Conservation (phyloP, 2,329 filamentous ascomycete species). For the Botrytis squamosa region DNA sequence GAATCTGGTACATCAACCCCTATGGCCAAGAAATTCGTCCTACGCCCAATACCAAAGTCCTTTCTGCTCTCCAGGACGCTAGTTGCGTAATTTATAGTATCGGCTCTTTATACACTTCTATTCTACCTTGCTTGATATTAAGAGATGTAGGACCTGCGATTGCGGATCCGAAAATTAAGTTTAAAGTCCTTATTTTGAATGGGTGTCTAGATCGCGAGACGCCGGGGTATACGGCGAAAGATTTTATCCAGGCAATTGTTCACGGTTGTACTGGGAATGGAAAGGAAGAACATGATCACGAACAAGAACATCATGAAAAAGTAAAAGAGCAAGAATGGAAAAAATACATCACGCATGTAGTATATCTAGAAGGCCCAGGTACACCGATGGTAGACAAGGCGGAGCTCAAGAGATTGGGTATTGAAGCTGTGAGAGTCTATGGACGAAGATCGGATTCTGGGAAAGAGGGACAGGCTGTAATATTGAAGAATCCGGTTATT, state of each 20-base stretch:
- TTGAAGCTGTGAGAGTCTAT: constrained; percentile 75
- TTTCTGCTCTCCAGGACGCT: constrained; percentile 65
- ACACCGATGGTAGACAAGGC: constrained; percentile 69
- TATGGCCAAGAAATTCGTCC: constrained; percentile 96
- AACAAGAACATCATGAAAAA: neutral
- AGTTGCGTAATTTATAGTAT: constrained; percentile 84
- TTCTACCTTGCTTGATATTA: constrained; percentile 79
- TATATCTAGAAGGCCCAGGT: constrained; percentile 71
- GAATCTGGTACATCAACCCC: constrained; percentile 97
- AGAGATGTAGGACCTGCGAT: constrained; percentile 70
- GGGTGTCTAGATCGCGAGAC: constrained; percentile 84
- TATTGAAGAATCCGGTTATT: neutral
- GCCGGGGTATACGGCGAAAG: constrained; percentile 69
- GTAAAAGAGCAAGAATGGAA: constrained; percentile 50
- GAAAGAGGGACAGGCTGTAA: constrained; percentile 40
- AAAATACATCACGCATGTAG: constrained; percentile 77
- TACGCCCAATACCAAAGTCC: constrained; percentile 74
- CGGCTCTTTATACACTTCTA: constrained; percentile 87
- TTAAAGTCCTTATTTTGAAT: constrained; percentile 73
- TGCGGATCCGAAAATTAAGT: constrained; percentile 45
- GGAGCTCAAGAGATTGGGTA: constrained; percentile 63
- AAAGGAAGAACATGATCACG: constrained; percentile 34
- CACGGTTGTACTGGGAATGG: constrained; percentile 54
- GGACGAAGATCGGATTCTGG: constrained; percentile 54
- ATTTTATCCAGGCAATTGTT: constrained; percentile 80